phyloP scores from a whole-genome alignment of 306 rosid species.

The Corylus americana region DNA sequence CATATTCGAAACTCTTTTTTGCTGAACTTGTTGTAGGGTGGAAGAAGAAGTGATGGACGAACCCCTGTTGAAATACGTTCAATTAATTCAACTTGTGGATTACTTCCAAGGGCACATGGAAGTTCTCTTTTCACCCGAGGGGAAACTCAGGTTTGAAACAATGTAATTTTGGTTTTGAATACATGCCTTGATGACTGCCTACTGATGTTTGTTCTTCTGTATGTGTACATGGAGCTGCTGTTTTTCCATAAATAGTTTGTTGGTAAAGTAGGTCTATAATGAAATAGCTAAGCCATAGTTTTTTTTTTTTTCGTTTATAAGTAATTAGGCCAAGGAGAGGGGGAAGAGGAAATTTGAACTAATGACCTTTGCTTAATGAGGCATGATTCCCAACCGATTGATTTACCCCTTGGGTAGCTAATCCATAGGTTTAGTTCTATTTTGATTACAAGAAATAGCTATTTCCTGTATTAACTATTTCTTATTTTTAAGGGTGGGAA shows the following conservation, averaged over 20 bases:
- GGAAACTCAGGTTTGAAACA: constrained; percentile 82
- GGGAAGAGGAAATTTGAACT: no score
- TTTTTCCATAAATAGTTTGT: neutral
- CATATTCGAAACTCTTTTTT: neutral
- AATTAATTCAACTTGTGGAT: constrained; percentile 75
- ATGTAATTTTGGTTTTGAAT: constrained; percentile 21
- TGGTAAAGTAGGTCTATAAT: neutral
- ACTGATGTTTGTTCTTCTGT: constrained; percentile 22
- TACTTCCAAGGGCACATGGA: constrained; percentile 98
- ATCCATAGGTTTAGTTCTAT: neutral
- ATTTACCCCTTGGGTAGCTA: neutral
- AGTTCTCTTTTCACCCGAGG: constrained; percentile 97
- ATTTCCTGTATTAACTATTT: no score
- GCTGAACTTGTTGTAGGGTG: constrained; percentile 58
- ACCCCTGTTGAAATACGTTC: constrained; percentile 75
- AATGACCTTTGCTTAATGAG: no score
- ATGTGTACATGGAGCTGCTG: constrained; percentile 6
- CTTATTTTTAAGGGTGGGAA: neutral
- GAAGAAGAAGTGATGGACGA: constrained; percentile 94
- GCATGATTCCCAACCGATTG: no score
- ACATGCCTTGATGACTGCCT: constrained; percentile 17
- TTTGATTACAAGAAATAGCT: neutral
- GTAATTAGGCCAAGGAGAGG: no score
- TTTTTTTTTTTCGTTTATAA: neutral
- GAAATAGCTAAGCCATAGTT: neutral